Evolutionary conservation across 1,284 basidiomycete genomes (phyloP), one percentile per base, ranked within the genome.

Genomic region (Schizophyllum amplum): DNA sequence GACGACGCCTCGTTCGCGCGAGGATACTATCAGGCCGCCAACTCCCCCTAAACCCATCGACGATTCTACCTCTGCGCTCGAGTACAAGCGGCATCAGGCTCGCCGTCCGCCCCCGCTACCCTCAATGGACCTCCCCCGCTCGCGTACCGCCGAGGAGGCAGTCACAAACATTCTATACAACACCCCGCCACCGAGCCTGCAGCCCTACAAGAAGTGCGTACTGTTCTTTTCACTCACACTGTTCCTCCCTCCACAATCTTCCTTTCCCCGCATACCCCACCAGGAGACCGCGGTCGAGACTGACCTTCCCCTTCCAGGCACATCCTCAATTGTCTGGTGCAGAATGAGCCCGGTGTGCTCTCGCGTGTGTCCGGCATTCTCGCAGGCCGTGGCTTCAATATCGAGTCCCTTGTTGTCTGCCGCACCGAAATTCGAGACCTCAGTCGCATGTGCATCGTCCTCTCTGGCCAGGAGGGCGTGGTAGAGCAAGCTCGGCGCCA

Each of bases 311-410:
- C 42, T 46, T n/a, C 42, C 42, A 90, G 94, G 70, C 97, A 99
- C 70, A 86, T 96, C 59, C 82, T 99, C 63, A 99, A 99, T 76
- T 98, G 95, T 73, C 85, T 99, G 60, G 97, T 99, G 5, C 97
- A 99, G 75, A 98, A 99, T 71, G 97, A 99, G 74, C 97, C 97
- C 1, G 97, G 97, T 71, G 97, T 99, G 20, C 81, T 99, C 21
- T 98, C 96, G 22, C 89, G 97, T 63, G 95, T 99, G 1, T 96
- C 96, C 4, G 97, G 97, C 62, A 98, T 96, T 64, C 82, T 99
- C 25, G 97, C 97, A 22, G 97, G 93, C 47, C 81, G 97, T 63
- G 97, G 97, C 1, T 98, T 99, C 80, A 99, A 99, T 79, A 98
- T 96, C 67, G 97, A 99, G 75, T 98, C 95, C 20, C 81, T 99